Conservation (phyloP, 169 alveolate genomes). For the Eimeria acervulina region DNA sequence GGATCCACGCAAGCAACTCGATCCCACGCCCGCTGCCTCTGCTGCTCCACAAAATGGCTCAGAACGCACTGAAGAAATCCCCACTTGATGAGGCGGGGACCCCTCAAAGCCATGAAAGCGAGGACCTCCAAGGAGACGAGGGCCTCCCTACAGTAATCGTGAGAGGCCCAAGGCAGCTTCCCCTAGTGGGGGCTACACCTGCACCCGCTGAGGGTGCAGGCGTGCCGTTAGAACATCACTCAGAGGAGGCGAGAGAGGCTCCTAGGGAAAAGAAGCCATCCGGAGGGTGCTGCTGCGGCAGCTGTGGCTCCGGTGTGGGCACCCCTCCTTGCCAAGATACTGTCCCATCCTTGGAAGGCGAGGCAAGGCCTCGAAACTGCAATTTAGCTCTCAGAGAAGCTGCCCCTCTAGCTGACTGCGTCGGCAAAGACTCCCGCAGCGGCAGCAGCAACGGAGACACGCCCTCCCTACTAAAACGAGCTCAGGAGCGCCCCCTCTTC, state of each 20-base stretch:
- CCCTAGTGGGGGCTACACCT: not conserved
- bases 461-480: not conserved
- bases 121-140: not conserved
- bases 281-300: slow-evolving; percentile 2
- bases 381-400: not conserved
- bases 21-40: slow-evolving; percentile 73
- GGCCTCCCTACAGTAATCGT: not conserved
- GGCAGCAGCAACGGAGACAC: slow-evolving; percentile 20
- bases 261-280: not conserved
- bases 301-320: not conserved
- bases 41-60: slow-evolving; percentile 66
- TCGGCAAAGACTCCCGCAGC: slow-evolving; percentile 52
- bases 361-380: not conserved
- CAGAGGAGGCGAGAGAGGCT: not conserved
- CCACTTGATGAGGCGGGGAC: slow-evolving; percentile 17
- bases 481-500: slow-evolving; percentile 46
- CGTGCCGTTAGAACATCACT: not conserved
- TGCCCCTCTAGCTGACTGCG: slow-evolving; percentile 16
- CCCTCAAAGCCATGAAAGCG: not conserved
- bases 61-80: not conserved
- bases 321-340: not conserved
- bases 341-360: not conserved
- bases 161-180: slow-evolving; percentile 1
- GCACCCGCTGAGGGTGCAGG: not conserved
- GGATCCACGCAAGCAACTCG: slow-evolving; percentile 61